Evolutionary conservation across 352 stramenopile species (phyloP), one percentile per base, ranked within the genome.

Genomic region (Blastocystis sp.): DNA sequence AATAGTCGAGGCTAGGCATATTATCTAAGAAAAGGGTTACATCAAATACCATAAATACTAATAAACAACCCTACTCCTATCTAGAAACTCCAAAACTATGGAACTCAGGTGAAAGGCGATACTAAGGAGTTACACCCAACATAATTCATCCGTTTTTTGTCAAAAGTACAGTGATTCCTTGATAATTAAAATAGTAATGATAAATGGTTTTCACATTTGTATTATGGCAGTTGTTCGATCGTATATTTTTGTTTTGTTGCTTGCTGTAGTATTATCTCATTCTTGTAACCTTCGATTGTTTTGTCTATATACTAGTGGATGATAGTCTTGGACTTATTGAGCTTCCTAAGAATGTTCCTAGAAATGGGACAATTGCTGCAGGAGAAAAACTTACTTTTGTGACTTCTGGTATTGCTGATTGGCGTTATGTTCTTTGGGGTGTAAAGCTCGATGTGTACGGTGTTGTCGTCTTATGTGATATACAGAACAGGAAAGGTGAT

Each of bases 1-100:
- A 91, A 90, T 91, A 90, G 62, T 82, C 53, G 56, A 91, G 87
- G 62, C 90, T 87, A 58, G 90, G 40, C 68, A 79, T 79, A 27
- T 62, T 81, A 64, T 51, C 53, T 64, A 64, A 24, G 6, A 60
- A 13, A 9, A 60, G 0, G 19, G 35, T 54, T 81, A 40, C 27
- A 57, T 48, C 0, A n/a, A 9, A 35, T 27, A 27, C 22, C 44
- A 0, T 11, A 17, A 22, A 1, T 35, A 17, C 30, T 15, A 27
- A 81, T 30, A 44, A 19, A 33, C 22, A 33, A 27, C 33, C 69
- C 30, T 81, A 81, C 69, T 81, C 60, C 5, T 24, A 42, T n/a
- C 11, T 58, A 59, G 30, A 40, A 81, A 81, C 69, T 81, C 69
- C 60, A 33, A 42, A 58, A 62, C 22, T 81, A 40, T 35, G 22